These are phyloP conservation scores for Pistacia vera DNA, from an alignment of 345 rosid genomes.

Conservation along the genomic window DNA sequence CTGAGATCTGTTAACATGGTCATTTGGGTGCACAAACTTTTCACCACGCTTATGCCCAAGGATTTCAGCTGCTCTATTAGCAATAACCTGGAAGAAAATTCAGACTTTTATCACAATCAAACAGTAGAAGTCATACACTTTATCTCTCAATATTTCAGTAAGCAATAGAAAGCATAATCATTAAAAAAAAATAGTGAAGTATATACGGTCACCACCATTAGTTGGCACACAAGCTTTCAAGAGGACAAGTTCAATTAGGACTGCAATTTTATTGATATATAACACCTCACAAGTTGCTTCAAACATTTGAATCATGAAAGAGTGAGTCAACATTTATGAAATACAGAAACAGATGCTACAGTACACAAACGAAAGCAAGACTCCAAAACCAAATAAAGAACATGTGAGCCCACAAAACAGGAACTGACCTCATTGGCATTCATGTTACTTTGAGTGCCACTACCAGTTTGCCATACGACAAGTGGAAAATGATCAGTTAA, in stretches of 20 bases:
- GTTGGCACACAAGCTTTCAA: neutral
- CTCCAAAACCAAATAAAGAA: neutral
- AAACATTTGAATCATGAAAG: neutral
- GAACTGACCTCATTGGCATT: constrained; percentile 90
- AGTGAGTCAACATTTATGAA: neutral
- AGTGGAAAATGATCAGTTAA: constrained; percentile 88
- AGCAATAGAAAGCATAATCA: neutral
- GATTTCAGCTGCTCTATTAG: constrained; percentile 96
- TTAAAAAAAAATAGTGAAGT: neutral
- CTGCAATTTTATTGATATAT: neutral
- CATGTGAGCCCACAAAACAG: neutral
- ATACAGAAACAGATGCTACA: neutral
- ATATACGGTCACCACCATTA: neutral
- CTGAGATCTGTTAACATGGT: constrained; percentile 94
- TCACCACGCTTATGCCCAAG: constrained; percentile 90
- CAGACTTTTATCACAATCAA: neutral
- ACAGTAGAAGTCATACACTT: neutral
- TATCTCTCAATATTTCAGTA: neutral
- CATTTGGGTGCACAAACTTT: constrained; percentile 93
- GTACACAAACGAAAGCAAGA: constrained; percentile 1
- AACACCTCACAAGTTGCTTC: neutral
- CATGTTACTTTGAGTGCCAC: constrained; percentile 99
- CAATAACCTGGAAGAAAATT: constrained; percentile 68
- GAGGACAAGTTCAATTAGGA: neutral
- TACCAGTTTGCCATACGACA: constrained; percentile 98